These are phyloP conservation scores for Trichoderma asperellum DNA, from an alignment of 2,329 filamentous ascomycete genomes.

Conservation along the genomic window DNA sequence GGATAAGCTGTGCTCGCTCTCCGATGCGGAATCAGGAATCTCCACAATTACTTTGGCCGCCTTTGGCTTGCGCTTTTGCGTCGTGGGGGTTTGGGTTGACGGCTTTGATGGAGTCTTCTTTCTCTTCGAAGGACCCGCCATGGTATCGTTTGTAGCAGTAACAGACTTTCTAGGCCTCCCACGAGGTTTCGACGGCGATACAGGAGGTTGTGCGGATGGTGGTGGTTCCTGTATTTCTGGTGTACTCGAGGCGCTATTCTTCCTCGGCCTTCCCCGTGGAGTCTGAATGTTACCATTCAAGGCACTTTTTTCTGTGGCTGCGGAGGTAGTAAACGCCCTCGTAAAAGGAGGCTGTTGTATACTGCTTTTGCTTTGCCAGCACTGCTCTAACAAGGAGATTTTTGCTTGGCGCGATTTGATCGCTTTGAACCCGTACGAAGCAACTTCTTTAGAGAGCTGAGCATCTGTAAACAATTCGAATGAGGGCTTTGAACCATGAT, in stretches of 20 bases:
- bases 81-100: slow-evolving; percentile 33
- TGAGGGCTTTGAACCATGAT: slow-evolving; percentile 49
- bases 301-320: background rate
- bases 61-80: slow-evolving; percentile 30
- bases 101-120: slow-evolving; percentile 16
- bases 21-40: slow-evolving; percentile 57
- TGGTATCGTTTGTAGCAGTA: slow-evolving; percentile 25
- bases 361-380: slow-evolving; percentile 66
- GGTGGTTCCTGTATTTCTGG: slow-evolving; percentile 41
- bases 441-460: slow-evolving; percentile 65
- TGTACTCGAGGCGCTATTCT: slow-evolving; percentile 34
- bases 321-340: slow-evolving; percentile 22
- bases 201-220: slow-evolving; percentile 41
- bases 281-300: background rate
- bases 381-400: slow-evolving; percentile 70
- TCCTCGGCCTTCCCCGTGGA: slow-evolving; percentile 43
- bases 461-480: slow-evolving; percentile 65
- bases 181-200: slow-evolving; percentile 43
- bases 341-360: slow-evolving; percentile 32
- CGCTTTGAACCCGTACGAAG: slow-evolving; percentile 72
- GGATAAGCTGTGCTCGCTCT: slow-evolving; percentile 38
- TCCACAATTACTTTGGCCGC: slow-evolving; percentile 43
- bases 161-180: slow-evolving; percentile 49
- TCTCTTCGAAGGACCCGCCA: slow-evolving; percentile 28
- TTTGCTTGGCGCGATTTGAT: slow-evolving; percentile 69